Evolutionary conservation across 805 yeast species (phyloP).

Genomic region (Hermanozyma aechmeae): DNA sequence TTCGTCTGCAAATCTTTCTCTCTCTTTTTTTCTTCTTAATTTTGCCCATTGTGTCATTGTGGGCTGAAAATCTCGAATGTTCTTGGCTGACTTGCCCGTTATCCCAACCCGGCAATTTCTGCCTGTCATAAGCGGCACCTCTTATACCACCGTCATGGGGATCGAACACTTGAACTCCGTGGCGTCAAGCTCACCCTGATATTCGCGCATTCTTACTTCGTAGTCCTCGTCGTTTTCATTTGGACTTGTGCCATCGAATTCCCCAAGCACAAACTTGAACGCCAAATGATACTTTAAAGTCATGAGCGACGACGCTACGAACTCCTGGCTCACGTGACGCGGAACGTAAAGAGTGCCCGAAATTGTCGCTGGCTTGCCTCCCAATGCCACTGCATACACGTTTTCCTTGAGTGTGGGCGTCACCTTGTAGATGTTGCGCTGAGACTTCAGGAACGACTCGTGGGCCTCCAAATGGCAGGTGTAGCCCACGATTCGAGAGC

Average conservation of each 20-base stretch:
- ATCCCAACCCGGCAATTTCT: no score
- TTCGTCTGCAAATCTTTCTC: no score
- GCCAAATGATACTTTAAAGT: conserved; percentile 26
- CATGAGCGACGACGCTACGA: conserved; percentile 26
- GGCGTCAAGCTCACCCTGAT: conserved; percentile 6
- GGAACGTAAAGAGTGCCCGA: conserved; percentile 23
- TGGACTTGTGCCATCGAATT: no score
- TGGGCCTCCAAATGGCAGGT: conserved; percentile 14
- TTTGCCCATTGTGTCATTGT: no score
- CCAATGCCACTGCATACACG: conserved; percentile 20
- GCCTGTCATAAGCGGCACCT: no score
- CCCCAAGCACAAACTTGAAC: conserved; percentile 25
- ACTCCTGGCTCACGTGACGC: conserved; percentile 21
- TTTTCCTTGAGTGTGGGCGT: conserved; percentile 24
- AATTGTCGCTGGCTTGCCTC: conserved; percentile 6
- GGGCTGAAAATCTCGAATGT: no score
- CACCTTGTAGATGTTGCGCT: conserved; percentile 21
- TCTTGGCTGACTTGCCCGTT: no score
- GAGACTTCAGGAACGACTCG: background rate
- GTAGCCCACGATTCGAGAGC: conserved; percentile 29
- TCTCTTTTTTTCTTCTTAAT: no score
- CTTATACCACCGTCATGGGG: conserved; percentile 8
- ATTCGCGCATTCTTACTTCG: conserved; percentile 8
- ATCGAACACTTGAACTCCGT: conserved; percentile 8
- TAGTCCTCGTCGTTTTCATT: no score